phyloP scores from a whole-genome alignment of 169 alveolate species.

The Theileria equi region DNA sequence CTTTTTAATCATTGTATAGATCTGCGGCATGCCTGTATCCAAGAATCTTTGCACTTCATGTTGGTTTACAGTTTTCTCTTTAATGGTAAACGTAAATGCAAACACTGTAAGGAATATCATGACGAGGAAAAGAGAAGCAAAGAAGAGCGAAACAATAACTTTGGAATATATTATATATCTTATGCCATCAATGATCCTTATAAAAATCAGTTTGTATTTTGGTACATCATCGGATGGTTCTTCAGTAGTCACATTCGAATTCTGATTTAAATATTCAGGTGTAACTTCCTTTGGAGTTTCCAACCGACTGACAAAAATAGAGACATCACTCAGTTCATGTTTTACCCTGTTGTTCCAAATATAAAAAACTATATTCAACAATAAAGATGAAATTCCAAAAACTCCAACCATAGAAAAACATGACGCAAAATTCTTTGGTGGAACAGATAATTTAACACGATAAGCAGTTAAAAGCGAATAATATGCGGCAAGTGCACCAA shows the following conservation, averaged over 20 bases:
- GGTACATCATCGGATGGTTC: background rate
- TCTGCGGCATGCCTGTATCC: conserved; percentile 24
- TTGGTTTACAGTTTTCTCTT: conserved; percentile 5
- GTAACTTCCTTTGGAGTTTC: too few species aligned
- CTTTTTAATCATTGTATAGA: conserved; percentile 22
- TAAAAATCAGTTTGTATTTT: background rate
- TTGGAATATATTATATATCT: conserved; percentile 42
- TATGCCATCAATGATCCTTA: conserved; percentile 16
- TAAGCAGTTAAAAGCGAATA: conserved; percentile 47
- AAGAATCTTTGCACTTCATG: conserved; percentile 22
- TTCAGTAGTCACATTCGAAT: background rate
- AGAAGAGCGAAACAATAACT: conserved; percentile 18
- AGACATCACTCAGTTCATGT: conserved; percentile 37
- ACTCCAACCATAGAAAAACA: conserved; percentile 38
- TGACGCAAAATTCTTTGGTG: conserved; percentile 49
- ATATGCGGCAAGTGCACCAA: conserved; percentile 50
- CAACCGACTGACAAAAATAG: conserved; percentile 16
- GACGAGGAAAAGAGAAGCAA: conserved; percentile 13
- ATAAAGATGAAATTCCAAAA: conserved; percentile 52
- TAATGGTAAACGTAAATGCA: conserved; percentile 20
- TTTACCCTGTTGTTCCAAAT: conserved; percentile 50
- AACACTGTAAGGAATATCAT: conserved; percentile 17
- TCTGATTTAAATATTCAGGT: background rate
- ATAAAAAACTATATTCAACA: conserved; percentile 26
- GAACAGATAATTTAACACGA: conserved; percentile 34